Evolutionary conservation across 768 basidiomycete genomes (phyloP).

Genomic region (Lactifluus rugatus): DNA sequence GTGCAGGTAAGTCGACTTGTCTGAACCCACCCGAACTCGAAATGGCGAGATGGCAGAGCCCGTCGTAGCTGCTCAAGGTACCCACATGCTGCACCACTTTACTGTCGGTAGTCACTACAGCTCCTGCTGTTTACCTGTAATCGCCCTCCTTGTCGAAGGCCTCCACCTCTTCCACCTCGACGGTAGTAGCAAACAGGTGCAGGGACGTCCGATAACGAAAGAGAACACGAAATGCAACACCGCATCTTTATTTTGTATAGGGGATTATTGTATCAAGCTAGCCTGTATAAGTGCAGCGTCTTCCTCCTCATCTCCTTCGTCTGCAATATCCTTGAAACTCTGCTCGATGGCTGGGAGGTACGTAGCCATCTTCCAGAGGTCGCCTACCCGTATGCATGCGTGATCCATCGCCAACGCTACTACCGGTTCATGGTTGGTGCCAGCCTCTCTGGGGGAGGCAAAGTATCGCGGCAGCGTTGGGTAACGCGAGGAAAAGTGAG

Average conservation of each 20-base stretch:
- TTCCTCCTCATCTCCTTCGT: slow-evolving; percentile 34
- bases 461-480: slow-evolving; percentile 61
- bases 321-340: slow-evolving; percentile 44
- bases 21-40: too few species aligned
- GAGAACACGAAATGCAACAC: neutral
- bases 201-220: neutral
- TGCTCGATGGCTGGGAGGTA: slow-evolving; percentile 67
- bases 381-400: slow-evolving; percentile 56
- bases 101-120: neutral
- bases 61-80: neutral
- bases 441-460: slow-evolving; percentile 14
- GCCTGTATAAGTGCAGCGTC: slow-evolving; percentile 17
- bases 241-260: neutral
- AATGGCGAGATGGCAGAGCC: neutral
- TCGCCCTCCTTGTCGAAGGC: neutral
- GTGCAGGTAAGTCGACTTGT: neutral
- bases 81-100: neutral
- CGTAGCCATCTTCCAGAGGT: slow-evolving; percentile 79
- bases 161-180: too few species aligned
- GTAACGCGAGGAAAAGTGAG: slow-evolving; percentile 92
- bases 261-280: neutral
- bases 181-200: neutral
- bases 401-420: slow-evolving; percentile 80
- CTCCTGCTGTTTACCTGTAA: neutral
- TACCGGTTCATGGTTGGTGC: slow-evolving; percentile 17